A percentile compares a stretch with the other conserved stretches of the same genome.
Evolutionary conservation across 192 early-diverging fungal species (phyloP).

Genomic region (Gryganskiella cystojenkinii): DNA sequence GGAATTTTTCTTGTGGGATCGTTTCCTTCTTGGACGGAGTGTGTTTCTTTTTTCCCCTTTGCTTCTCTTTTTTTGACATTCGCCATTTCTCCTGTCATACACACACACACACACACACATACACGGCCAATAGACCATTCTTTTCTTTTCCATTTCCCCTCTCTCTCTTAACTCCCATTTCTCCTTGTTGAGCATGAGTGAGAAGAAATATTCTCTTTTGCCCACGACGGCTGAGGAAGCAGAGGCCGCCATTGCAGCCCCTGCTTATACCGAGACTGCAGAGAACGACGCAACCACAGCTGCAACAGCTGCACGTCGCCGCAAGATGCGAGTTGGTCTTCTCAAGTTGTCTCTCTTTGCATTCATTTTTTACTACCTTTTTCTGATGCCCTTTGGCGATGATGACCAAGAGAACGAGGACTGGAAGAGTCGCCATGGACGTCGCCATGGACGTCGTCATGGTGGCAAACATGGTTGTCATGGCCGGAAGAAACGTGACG

Average conservation of each 20-base stretch:
- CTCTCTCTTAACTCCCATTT: background rate
- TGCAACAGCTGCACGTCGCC: background rate
- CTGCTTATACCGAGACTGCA: background rate
- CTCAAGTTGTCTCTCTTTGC: slow-evolving; percentile 16
- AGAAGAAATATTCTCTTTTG: slow-evolving; percentile 28
- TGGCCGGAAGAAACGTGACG: background rate
- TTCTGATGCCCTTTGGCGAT: too few relatives aligned
- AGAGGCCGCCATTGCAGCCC: background rate
- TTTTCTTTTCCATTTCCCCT: too few relatives aligned
- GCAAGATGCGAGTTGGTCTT: background rate
- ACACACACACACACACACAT: too few relatives aligned
- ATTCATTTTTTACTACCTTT: slow-evolving; percentile 9
- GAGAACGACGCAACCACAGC: background rate
- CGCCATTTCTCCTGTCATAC: too few relatives aligned
- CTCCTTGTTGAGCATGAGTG: slow-evolving; percentile 16
- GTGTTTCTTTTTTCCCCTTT: too few relatives aligned
- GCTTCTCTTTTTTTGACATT: too few relatives aligned
- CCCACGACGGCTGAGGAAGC: slow-evolving; percentile 27
- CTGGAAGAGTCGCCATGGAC: background rate
- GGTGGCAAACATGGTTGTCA: background rate
- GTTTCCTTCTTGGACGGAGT: too few relatives aligned
- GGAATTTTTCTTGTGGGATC: too few relatives aligned
- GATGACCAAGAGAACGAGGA: slow-evolving; percentile 3
- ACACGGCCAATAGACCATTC: too few relatives aligned
- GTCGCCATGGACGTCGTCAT: background rate